Evolutionary conservation across 805 yeast genomes (phyloP).

Genomic region (Ogataea pignaliae): DNA sequence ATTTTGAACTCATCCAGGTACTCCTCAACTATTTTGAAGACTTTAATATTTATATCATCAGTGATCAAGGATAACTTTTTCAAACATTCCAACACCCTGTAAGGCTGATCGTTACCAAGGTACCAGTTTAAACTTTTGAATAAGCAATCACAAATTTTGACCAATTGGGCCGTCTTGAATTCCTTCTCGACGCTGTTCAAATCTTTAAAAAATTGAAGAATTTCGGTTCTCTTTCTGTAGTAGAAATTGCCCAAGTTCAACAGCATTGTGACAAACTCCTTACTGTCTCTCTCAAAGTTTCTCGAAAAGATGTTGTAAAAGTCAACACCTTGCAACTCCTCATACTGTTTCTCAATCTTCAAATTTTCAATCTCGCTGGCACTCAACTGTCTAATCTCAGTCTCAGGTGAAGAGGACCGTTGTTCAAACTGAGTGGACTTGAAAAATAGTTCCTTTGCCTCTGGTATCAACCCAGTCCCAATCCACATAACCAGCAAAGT

Average conservation of each 20-base stretch:
- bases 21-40: neutral
- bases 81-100: conserved; percentile 6
- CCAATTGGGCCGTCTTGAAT: conserved; percentile 7
- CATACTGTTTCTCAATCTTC: neutral
- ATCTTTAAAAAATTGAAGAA: conserved; percentile 20
- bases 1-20: neutral
- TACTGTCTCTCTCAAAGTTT: conserved; percentile 9
- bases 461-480: conserved; percentile 46
- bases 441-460: conserved; percentile 53
- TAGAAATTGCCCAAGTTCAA: conserved; percentile 19
- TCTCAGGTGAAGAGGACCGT: no score
- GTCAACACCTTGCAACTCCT: conserved; percentile 2
- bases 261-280: conserved; percentile 13
- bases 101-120: conserved; percentile 5
- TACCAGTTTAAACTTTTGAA: conserved; percentile 10
- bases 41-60: conserved; percentile 1
- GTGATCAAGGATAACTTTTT: conserved; percentile 3
- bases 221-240: conserved; percentile 12
- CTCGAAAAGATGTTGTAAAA: conserved; percentile 11
- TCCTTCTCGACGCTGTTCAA: conserved; percentile 16
- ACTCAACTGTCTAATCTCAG: no score
- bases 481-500: conserved; percentile 62
- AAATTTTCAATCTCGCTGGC: neutral
- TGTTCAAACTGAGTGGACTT: conserved; percentile 6
- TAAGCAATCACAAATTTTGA: conserved; percentile 17